Evolutionary conservation across 177 flowering plant species (phyloP).

Genomic region (Tripterygium wilfordii): DNA sequence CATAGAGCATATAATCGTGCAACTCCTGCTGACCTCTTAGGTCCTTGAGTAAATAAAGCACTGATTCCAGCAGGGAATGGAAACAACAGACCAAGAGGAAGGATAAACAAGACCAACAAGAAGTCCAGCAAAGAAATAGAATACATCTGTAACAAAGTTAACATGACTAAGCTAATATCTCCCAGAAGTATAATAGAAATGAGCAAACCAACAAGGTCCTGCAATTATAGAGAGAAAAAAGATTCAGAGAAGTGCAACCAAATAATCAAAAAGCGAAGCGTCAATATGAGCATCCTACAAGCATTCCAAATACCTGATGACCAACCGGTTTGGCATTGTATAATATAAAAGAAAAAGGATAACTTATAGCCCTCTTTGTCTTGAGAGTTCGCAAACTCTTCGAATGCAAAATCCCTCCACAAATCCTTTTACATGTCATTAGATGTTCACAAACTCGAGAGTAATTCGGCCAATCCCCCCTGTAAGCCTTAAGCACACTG

Average conservation of each 20-base stretch:
- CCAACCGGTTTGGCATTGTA: constrained; percentile 84
- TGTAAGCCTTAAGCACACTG: no score
- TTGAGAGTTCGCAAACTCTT: constrained; percentile 49
- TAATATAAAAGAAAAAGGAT: constrained; percentile 58
- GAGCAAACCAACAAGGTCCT: constrained; percentile 97
- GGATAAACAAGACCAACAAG: constrained; percentile 66
- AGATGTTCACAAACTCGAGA: constrained; percentile 22
- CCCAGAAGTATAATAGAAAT: constrained; percentile 86
- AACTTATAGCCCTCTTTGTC: constrained; percentile 57
- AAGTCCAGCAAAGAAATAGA: constrained; percentile 72
- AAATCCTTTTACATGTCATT: constrained; percentile 35
- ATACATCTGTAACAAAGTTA: constrained; percentile 86
- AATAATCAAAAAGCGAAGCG: background rate
- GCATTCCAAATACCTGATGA: constrained; percentile 65
- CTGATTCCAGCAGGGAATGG: constrained; percentile 98
- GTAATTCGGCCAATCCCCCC: constrained; percentile 27
- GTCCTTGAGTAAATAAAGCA: constrained; percentile 96
- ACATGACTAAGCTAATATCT: constrained; percentile 93
- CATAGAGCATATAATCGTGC: constrained; percentile 69
- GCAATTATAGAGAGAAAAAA: constrained; percentile 24
- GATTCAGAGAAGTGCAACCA: background rate
- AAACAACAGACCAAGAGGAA: constrained; percentile 81
- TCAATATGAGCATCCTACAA: no score
- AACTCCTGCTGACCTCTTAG: constrained; percentile 84
- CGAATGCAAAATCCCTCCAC: constrained; percentile 54